These are phyloP conservation scores for Fusarium poae DNA, from an alignment of 2,329 filamentous ascomycete species.

Conservation along the genomic window DNA sequence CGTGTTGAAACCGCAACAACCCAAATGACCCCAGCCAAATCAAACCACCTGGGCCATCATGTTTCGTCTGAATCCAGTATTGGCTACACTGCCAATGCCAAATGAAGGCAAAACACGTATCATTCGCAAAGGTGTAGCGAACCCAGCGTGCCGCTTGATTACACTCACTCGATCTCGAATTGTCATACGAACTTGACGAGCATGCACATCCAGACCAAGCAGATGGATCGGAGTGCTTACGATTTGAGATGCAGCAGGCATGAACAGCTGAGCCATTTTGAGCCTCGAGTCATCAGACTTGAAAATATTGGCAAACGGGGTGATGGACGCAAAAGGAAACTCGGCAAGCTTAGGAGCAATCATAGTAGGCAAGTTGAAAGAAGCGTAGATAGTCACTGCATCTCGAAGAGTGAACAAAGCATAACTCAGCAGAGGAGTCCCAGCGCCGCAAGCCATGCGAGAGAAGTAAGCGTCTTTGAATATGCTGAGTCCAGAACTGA, in stretches of 20 bases:
- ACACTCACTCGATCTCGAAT: slow-evolving; percentile 37
- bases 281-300: slow-evolving; percentile 42
- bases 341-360: slow-evolving; percentile 45
- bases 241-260: slow-evolving; percentile 43
- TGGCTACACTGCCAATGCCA: slow-evolving; percentile 44
- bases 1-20: slow-evolving; percentile 35
- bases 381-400: slow-evolving; percentile 46
- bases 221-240: slow-evolving; percentile 47
- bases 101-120: slow-evolving; percentile 41
- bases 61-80: slow-evolving; percentile 42
- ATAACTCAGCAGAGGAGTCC: slow-evolving; percentile 43
- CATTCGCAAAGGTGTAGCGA: slow-evolving; percentile 46
- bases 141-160: slow-evolving; percentile 24
- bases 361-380: slow-evolving; percentile 45
- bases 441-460: slow-evolving; percentile 28
- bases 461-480: slow-evolving; percentile 47
- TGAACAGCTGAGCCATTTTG: slow-evolving; percentile 44
- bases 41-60: slow-evolving; percentile 36
- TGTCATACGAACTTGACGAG: slow-evolving; percentile 31
- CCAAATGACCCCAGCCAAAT: background rate
- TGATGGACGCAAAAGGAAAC: slow-evolving; percentile 34
- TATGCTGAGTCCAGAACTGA: slow-evolving; percentile 42
- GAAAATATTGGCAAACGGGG: slow-evolving; percentile 38
- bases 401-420: slow-evolving; percentile 42
- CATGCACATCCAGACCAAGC: slow-evolving; percentile 42